Percentiles rank a stretch among this genome's conserved stretches.
These are phyloP conservation scores for Boeremia exigua DNA, from an alignment of 2,329 filamentous ascomycete genomes.

Conservation along the genomic window DNA sequence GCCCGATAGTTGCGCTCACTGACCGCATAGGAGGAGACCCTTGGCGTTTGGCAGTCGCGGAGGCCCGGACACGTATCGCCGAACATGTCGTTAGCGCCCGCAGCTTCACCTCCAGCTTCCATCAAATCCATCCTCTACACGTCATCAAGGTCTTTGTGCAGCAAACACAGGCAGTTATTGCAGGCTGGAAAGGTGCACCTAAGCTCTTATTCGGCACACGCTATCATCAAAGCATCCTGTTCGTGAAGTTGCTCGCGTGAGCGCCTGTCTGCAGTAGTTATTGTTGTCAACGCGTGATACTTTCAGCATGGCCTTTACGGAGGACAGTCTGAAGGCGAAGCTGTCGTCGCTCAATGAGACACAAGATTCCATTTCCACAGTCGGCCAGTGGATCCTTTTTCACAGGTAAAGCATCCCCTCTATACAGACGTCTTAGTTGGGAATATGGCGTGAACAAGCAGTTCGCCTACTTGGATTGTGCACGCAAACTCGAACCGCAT, in stretches of 20 bases:
- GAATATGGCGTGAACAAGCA: slow-evolving; percentile 9
- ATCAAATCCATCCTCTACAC: slow-evolving; percentile 23
- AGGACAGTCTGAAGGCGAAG: slow-evolving; percentile 94
- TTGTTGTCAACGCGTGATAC: slow-evolving; percentile 32
- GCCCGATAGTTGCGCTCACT: slow-evolving; percentile 15
- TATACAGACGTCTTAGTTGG: not conserved
- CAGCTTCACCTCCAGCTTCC: slow-evolving; percentile 26
- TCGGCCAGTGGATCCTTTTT: slow-evolving; percentile 99
- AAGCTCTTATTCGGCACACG: not conserved
- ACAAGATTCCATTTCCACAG: slow-evolving; percentile 94
- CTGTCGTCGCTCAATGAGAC: slow-evolving; percentile 95
- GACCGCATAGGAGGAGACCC: slow-evolving; percentile 13
- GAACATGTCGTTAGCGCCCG: slow-evolving; percentile 26
- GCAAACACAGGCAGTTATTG: slow-evolving; percentile 16
- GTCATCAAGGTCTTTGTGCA: slow-evolving; percentile 26
- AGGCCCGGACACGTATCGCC: slow-evolving; percentile 29
- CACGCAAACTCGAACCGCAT: not conserved
- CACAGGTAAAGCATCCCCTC: slow-evolving; percentile 70
- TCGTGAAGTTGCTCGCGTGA: slow-evolving; percentile 31
- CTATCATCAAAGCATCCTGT: slow-evolving; percentile 2
- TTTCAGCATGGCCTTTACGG: slow-evolving; percentile 82
- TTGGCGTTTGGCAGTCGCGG: slow-evolving; percentile 7
- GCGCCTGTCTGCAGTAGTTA: slow-evolving; percentile 24
- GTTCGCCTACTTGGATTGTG: not conserved
- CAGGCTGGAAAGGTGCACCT: slow-evolving; percentile 14